Evolutionary conservation across 2,329 filamentous ascomycete species (phyloP), one percentile per base, ranked within the genome.

Genomic region (Rhynchosporium graminicola): DNA sequence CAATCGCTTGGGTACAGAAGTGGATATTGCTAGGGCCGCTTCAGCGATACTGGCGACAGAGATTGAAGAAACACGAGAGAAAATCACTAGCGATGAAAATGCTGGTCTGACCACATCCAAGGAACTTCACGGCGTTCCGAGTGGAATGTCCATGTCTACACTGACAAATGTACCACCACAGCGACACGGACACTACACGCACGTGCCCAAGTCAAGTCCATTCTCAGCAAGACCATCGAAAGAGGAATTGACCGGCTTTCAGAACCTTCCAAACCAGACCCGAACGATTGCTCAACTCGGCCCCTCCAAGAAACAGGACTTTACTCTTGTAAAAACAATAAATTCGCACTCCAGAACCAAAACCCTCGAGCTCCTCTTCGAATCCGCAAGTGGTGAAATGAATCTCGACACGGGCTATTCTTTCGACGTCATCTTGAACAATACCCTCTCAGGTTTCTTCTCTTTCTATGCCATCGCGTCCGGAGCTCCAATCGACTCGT

Each of bases 161-260:
- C 8, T 12, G 4, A 15, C 12, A 2, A 33, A 54, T 6, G 9
- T 20, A n/a, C 50, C 36, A 3, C 33, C 20, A 54, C 50, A 6
- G 12, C 36, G 50, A 26, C 4, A 20, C 5, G 43, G 54, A 29
- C 15, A 38, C 6, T 56, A 56, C 38, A 13, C 52, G 9, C 38
- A 45, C 31, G 42, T 56, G 12, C 52, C 42, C 10, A 40, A 45
- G n/a, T 36, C 38, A n/a, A 42, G 3, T 33, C 52, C 52, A 5
- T 56, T 56, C 52, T 56, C 52, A n/a, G 52, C 38, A 3, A 56
- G 9, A n/a, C 52, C 38, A 31, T 56, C 52, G 8, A 13, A 45
- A 45, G 38, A 29, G 15, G 26, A 56, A n/a, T 15, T 45, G n/a
- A 38, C 52, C 38, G 13, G 26, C 20, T 20, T 56, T 1, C 20